phyloP scores from a whole-genome alignment of 805 yeast species.

The Brettanomyces custersianus region DNA sequence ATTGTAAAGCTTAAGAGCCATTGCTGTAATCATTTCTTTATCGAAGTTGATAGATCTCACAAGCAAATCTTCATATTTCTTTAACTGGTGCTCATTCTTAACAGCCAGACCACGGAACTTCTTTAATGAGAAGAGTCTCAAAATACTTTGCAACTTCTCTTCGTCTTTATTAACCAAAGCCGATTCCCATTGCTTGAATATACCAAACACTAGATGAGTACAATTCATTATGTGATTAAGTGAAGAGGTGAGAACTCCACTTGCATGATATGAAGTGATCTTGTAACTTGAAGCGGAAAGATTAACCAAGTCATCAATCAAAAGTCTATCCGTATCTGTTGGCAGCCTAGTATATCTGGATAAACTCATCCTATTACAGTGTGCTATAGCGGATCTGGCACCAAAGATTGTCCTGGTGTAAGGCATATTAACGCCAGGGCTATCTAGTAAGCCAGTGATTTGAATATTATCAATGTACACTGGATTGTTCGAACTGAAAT shows the following conservation, averaged over 20 bases:
- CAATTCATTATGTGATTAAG: conserved; percentile 60
- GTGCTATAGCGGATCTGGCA: conserved; percentile 63
- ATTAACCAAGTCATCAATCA: conserved; percentile 57
- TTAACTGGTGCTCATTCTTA: conserved; percentile 46
- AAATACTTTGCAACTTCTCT: conserved; percentile 54
- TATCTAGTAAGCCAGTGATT: conserved; percentile 42
- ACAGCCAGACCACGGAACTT: conserved; percentile 50
- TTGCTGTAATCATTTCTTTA: conserved; percentile 40
- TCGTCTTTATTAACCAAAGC: conserved; percentile 42
- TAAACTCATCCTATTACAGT: conserved; percentile 61
- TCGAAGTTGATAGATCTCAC: conserved; percentile 49
- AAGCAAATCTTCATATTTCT: conserved; percentile 37
- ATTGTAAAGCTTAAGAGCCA: conserved; percentile 45
- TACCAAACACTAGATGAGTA: conserved; percentile 38
- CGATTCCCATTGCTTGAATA: conserved; percentile 31
- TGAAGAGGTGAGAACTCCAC: conserved; percentile 53
- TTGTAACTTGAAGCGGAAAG: conserved; percentile 64
- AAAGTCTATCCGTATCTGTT: conserved; percentile 49
- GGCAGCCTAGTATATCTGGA: conserved; percentile 69
- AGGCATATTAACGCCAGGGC: conserved; percentile 56
- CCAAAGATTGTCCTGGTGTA: conserved; percentile 75
- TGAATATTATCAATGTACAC: conserved; percentile 25
- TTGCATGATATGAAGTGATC: conserved; percentile 63
- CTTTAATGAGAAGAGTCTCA: conserved; percentile 47
- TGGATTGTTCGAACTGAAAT: conserved; percentile 20